Evolutionary conservation across 768 basidiomycete genomes (phyloP), one percentile per base, ranked within the genome.

Genomic region (Trichaptum fuscoviolaceum): DNA sequence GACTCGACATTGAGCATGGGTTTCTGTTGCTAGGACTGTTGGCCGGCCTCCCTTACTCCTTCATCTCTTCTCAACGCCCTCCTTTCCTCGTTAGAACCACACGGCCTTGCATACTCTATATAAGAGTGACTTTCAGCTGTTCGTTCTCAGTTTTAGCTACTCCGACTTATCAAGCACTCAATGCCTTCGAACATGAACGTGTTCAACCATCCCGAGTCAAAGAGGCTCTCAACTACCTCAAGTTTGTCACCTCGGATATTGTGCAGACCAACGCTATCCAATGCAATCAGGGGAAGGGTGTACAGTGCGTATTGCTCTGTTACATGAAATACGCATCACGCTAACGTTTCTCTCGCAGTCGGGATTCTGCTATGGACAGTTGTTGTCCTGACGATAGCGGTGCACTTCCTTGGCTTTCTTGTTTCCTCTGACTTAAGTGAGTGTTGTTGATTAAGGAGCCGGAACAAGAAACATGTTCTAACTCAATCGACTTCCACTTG

Each of bases 371-470:
- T 88, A 67, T 93, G 90, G 83, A 91, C 90, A 24, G 76, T 90
- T 68, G 88, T 94, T 70, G 92, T 89, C 72, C 80, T 94, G 68
- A 90, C 85, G 67, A 88, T 94, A 78, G 90, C 91, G 63, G 89
- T 82, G 42, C 89, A 92, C 73, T 92, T 94, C 72, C 86, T 91
- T 75, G 80, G 79, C 65, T 82, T 92, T 35, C 78, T 93, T 68
- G 82, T 86, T 67, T 81, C 90, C 69, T 91, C 89, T 66, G 90
- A 93, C 78, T 88, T 94, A 75, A 93, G 92, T 93, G 75, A 74
- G 89, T 73, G n/a, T 15, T 57, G 7, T 63, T 63, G 17, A 58
- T 3, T 3, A 58, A 2, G 2, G 25, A 58, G n/a, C n/a, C n/a
- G n/a, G n/a, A n/a, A n/a, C n/a, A 34, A 62, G 35, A 34, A 63